Base-by-base conservation (phyloP, 2,329 filamentous ascomycete species). In the Cladophialophora psammophila region DNA sequence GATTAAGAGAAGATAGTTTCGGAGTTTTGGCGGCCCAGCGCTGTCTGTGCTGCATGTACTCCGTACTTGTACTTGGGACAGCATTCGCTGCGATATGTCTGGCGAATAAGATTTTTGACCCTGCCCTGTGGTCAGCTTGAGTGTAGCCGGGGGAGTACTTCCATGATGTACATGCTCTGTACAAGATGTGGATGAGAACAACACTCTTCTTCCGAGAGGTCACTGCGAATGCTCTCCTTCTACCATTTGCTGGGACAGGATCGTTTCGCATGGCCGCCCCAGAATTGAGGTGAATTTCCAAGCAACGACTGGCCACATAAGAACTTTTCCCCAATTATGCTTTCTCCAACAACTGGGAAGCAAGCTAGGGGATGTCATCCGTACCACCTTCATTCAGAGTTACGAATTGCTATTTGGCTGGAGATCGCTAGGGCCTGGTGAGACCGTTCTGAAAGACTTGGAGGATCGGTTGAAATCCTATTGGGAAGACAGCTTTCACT, bases 291-390 rank as follows among this genome's bases (percentile, higher is more conserved):
- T 42, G 40, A n/a, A 12, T 40, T 42, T 42, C 8, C 8, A 42
- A n/a, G 40, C 40, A 42, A 42, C 10, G 40, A 6, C 40, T 42
- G 15, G 40, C 5, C 5, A 18, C 5, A 42, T 9, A 13, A 42
- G 15, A 42, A 42, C 40, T 5, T n/a, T 42, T 42, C 40, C 18
- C 40, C 40, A 42, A 42, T n/a, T 18, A 18, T n/a, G 40, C 15
- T 42, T 42, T 42, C 40, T 42, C 40, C 40, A 42, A 42, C n/a
- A 42, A n/a, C 40, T 42, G 40, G 9, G 40, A 42, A 42, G 45
- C 18, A 50, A 26, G 45, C 45, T 26, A 50, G 8, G 45, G 45
- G 18, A 50, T 42, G 40, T n/a, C 40, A 42, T 42, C 40, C 15
- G 40, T n/a, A n/a, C 18, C 15, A 42, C 40, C 15, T 42, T 18